Conservation (phyloP, 1,284 basidiomycete species). For the Microbotryum intermedium region DNA sequence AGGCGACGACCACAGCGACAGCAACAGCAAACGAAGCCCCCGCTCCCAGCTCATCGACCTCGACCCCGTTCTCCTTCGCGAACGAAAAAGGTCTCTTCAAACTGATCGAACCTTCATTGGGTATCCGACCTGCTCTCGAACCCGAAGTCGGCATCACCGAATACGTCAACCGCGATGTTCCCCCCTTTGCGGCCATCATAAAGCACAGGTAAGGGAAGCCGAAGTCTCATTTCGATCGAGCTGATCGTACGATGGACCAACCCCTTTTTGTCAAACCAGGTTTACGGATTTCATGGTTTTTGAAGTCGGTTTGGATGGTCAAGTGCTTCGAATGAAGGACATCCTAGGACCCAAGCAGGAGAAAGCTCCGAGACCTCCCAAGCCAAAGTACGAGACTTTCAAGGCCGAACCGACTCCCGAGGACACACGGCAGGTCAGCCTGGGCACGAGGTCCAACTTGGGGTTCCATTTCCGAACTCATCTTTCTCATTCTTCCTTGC, state of each 20-base stretch:
- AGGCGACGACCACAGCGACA: neutral
- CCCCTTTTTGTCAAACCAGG: conserved; percentile 46
- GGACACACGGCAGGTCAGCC: neutral
- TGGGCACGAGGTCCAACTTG: neutral
- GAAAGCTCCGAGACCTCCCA: neutral
- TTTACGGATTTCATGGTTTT: conserved; percentile 91
- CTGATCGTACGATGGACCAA: no score
- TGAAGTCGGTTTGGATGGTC: conserved; percentile 70
- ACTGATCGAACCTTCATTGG: conserved; percentile 4
- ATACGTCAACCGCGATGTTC: conserved; percentile 63
- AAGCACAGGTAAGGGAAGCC: conserved; percentile 71
- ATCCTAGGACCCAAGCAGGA: conserved; percentile 50
- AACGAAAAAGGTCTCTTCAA: conserved; percentile 5
- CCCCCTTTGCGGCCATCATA: conserved; percentile 77
- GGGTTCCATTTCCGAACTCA: no score
- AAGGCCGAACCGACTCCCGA: neutral
- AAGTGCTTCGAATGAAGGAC: conserved; percentile 67
- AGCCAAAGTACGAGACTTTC: neutral
- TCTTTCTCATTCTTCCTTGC: no score
- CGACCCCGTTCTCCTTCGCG: neutral
- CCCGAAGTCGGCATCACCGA: conserved; percentile 83
- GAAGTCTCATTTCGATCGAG: no score
- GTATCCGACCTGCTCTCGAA: conserved; percentile 43
- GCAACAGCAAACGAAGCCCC: neutral
- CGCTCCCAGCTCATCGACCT: neutral